Percentiles rank a stretch among this genome's conserved stretches.
Conservation (phyloP, 176 grass and related monocot genomes). For the Avena sativa region DNA sequence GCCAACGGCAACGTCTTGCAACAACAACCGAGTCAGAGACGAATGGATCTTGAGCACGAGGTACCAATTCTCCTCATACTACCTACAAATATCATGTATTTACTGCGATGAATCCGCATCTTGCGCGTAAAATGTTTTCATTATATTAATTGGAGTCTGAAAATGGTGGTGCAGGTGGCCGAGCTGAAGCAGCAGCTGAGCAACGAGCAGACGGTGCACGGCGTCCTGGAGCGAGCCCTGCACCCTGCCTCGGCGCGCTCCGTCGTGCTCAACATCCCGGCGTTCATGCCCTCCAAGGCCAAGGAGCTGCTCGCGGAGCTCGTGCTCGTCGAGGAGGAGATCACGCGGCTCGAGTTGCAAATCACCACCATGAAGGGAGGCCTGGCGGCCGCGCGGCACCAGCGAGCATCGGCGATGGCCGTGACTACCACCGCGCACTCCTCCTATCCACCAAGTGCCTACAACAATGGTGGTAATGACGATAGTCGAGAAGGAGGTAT, state of each 20-base stretch:
- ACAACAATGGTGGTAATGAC: no score
- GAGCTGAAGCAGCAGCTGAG: conserved; percentile 52
- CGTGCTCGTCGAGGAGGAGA: conserved; percentile 85
- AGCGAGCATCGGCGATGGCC: neutral
- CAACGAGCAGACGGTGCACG: conserved; percentile 65
- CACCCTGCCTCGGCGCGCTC: conserved; percentile 3
- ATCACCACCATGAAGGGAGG: conserved; percentile 60
- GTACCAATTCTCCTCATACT: conserved; percentile 5
- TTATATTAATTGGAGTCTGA: no score
- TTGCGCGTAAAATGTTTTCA: no score
- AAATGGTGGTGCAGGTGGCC: conserved; percentile 19
- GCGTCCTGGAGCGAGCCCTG: conserved; percentile 59
- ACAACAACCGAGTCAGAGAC: neutral
- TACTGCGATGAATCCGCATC: no score
- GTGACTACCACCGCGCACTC: neutral
- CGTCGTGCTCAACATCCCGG: conserved; percentile 41
- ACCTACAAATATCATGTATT: no score
- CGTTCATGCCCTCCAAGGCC: conserved; percentile 63
- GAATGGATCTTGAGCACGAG: conserved; percentile 63
- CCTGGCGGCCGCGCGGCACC: conserved; percentile 29
- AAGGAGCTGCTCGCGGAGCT: conserved; percentile 89
- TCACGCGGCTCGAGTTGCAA: conserved; percentile 72
- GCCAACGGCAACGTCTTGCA: neutral
- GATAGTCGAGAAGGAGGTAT: no score
- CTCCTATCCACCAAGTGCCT: no score